Conservation (phyloP, 2,329 filamentous ascomycete species). For the Trichoderma brevicompactum region DNA sequence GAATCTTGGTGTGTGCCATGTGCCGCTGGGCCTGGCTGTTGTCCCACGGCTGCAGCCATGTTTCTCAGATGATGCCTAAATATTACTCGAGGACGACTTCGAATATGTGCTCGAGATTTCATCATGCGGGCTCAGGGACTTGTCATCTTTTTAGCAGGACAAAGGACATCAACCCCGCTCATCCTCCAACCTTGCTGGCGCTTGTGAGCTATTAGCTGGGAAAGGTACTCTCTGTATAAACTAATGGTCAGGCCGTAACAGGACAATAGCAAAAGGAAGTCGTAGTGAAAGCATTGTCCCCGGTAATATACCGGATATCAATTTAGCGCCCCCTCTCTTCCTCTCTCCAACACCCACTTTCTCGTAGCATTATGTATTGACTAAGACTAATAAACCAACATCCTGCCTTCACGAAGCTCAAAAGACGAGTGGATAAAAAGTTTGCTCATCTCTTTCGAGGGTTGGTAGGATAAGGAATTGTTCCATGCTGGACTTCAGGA, state of each 20-base stretch:
- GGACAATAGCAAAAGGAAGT: slow-evolving; percentile 36
- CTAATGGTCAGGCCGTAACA: slow-evolving; percentile 30
- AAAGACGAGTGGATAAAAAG: neutral
- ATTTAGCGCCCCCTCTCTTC: slow-evolving; percentile 21
- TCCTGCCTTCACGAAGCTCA: neutral
- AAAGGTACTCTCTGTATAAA: slow-evolving; percentile 3
- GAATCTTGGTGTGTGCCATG: slow-evolving; percentile 19
- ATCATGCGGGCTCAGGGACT: slow-evolving; percentile 36
- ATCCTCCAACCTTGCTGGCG: slow-evolving; percentile 25
- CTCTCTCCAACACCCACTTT: slow-evolving; percentile 1
- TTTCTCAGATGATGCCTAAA: slow-evolving; percentile 38
- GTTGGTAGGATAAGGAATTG: neutral
- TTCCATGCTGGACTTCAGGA: neutral
- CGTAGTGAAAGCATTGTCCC: slow-evolving; percentile 32
- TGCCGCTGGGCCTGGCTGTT: slow-evolving; percentile 21
- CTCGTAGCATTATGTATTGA: neutral
- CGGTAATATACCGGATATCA: slow-evolving; percentile 36
- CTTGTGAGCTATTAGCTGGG: slow-evolving; percentile 19
- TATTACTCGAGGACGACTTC: slow-evolving; percentile 40
- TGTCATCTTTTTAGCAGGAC: slow-evolving; percentile 33
- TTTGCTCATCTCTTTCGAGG: no score
- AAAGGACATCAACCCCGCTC: slow-evolving; percentile 24
- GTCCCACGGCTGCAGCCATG: slow-evolving; percentile 29
- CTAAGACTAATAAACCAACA: neutral
- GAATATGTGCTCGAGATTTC: slow-evolving; percentile 39